Evolutionary conservation across 148 eudicot genomes (phyloP), one percentile per base, ranked within the genome.

Genomic region (Agrostemma githago): DNA sequence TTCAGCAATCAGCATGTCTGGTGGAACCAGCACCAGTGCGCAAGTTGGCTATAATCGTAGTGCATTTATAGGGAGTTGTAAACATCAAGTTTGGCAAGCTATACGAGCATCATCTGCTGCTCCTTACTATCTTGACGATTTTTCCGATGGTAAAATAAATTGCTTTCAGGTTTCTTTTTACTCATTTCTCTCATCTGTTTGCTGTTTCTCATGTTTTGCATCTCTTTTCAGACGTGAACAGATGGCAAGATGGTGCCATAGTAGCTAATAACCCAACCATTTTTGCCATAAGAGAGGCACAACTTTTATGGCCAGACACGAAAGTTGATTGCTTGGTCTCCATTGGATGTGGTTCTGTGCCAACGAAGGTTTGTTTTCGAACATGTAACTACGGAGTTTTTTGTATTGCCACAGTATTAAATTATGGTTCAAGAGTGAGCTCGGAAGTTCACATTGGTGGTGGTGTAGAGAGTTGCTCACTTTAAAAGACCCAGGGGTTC

Each of bases 161-260:
- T 62, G 66, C 59, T 78, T 71, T 74, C 62, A 42, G 42, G 74
- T 64, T 70, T 8, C 53, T 71, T 38, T 4, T 71, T 66, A 8
- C 54, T 12, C 20, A 8, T 54, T 20, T 17, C 66, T 21, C 41
- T 46, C 53, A 39, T 75, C 60, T 42, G 51, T 62, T 46, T 14
- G 42, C 20, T 51, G 5, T 37, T 76, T 38, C 44, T 74, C 44
- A 54, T 19, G 17, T 66, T 39, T 66, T 46, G 59, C 11, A 76
- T 79, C 63, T 62, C 68, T 76, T 40, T 76, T 72, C 87, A 96
- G 99, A 82, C 68, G 83, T 83, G 19, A 79, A 86, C 75, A 94
- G 97, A 76, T 96, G 96, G 96, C 99, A 96, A 92, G 99, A 96
- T 88, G 99, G 99, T 75, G 99, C 99, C 59, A 92, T 96, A 80